Conservation (phyloP, 768 basidiomycete species). For the Mycena rosella region DNA sequence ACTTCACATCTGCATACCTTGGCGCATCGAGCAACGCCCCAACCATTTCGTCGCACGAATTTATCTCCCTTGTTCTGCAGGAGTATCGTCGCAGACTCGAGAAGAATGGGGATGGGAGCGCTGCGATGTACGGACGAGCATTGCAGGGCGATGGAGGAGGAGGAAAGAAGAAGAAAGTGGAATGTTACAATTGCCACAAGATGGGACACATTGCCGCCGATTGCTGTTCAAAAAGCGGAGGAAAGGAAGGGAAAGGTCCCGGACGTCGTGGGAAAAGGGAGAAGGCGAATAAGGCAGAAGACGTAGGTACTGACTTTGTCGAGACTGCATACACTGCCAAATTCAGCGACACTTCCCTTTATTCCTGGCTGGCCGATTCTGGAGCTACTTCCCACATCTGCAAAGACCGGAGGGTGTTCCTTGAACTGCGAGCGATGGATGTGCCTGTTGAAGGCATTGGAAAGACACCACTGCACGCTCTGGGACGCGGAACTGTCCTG, state of each 20-base stretch:
- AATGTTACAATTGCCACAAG: constrained; percentile 42
- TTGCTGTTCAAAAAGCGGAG: constrained; percentile 41
- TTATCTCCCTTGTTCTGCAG: constrained; percentile 21
- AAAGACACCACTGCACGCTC: constrained; percentile 5
- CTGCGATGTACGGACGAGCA: constrained; percentile 16
- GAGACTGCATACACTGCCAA: constrained; percentile 1
- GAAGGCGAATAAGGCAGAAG: constrained; percentile 33
- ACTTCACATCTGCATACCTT: constrained; percentile 22
- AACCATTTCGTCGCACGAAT: constrained; percentile 11
- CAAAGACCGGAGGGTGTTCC: background rate
- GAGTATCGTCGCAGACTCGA: constrained; percentile 1
- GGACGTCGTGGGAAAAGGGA: constrained; percentile 24
- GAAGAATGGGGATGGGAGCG: constrained; percentile 11
- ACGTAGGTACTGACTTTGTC: background rate
- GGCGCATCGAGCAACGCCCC: constrained; percentile 15
- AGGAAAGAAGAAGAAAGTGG: background rate
- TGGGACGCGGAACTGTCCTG: constrained; percentile 29
- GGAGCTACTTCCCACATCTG: constrained; percentile 31
- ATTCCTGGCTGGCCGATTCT: constrained; percentile 28
- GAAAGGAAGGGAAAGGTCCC: constrained; percentile 38
- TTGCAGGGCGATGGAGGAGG: background rate
- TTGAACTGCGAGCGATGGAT: background rate
- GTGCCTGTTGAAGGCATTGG: constrained; percentile 16
- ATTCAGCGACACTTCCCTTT: background rate
- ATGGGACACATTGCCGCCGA: constrained; percentile 41